Base-by-base conservation (phyloP, 2,329 filamentous ascomycete species). In the Fusarium redolens region DNA sequence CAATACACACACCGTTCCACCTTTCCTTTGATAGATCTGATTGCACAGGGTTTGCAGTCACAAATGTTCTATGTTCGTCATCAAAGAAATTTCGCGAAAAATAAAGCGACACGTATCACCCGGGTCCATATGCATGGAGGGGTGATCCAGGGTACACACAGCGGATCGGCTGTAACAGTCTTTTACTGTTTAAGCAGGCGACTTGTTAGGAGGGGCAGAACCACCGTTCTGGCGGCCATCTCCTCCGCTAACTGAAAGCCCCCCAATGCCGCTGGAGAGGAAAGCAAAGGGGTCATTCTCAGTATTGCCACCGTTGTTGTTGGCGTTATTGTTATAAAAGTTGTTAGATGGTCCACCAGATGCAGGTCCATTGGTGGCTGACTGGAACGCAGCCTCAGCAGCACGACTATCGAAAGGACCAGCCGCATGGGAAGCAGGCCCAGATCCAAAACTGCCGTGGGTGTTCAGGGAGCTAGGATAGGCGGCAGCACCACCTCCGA, bases 361-460 rank as follows among this genome's bases (percentile, higher is more conserved):
- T 20, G 92, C 91, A 25, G 92, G 92, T 62, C 93, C 93, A 76
- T 96, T 96, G 76, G 92, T 92, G 43, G 94, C 95, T 44, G 93
- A 93, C 80, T 94, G 93, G 86, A 99, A 99, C 31, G 96, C 96
- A 68, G 95, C 95, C 85, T 98, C 96, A 20, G 96, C 94, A 71
- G 94, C 93, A 71, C 95, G 93, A 85, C 95, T 97, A 80, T 97
- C 95, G 79, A 99, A 98, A 9, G 92, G 92, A 17, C 94, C 93
- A 45, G 93, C 93, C 30, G 93, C 93, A 82, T 96, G 94, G 76
- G 94, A 92, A 58, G 92, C 91, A 43, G 92, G 92, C 61, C 91
- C 91, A 47, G 93, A 92, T 65, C 91, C 91, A 72, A 92, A 97
- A 77, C 81, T 80, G 77, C 80, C 81, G 76, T 95, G 93, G 41